Conservation (phyloP, 257 asterid species). For the Capsicum rhomboideum region DNA sequence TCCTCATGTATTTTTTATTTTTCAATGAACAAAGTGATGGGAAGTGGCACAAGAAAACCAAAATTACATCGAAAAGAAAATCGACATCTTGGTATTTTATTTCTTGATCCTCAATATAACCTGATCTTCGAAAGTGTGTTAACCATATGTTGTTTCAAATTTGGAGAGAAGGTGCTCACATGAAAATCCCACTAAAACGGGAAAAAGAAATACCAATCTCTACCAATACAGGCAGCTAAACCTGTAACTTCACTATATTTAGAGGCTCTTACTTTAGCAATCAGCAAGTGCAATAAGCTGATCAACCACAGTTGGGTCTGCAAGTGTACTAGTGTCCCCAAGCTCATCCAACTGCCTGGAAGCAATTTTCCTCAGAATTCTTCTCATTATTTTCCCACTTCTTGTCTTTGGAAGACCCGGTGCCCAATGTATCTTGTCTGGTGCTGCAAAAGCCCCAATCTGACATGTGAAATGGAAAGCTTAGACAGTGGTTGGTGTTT, state of each 20-base stretch:
- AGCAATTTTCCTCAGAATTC: constrained; percentile 89
- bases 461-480: constrained; percentile 6
- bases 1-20: background rate
- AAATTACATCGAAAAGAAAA: background rate
- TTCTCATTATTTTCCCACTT: constrained; percentile 97
- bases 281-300: constrained; percentile 84
- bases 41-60: background rate
- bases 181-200: background rate
- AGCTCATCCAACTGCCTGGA: constrained; percentile 87
- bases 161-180: background rate
- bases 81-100: background rate
- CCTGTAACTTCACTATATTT: background rate
- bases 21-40: background rate
- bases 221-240: background rate
- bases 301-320: constrained; percentile 89
- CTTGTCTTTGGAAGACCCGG: constrained; percentile 98
- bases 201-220: background rate
- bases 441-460: constrained; percentile 98
- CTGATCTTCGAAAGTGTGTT: background rate
- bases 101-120: background rate
- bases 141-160: background rate
- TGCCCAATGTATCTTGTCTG: constrained; percentile 94
- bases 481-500: background rate
- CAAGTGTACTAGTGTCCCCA: constrained; percentile 92
- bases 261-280: constrained; percentile 14